phyloP scores from a whole-genome alignment of 176 grass and related monocot genomes.

The Bonia amplexicaulis region DNA sequence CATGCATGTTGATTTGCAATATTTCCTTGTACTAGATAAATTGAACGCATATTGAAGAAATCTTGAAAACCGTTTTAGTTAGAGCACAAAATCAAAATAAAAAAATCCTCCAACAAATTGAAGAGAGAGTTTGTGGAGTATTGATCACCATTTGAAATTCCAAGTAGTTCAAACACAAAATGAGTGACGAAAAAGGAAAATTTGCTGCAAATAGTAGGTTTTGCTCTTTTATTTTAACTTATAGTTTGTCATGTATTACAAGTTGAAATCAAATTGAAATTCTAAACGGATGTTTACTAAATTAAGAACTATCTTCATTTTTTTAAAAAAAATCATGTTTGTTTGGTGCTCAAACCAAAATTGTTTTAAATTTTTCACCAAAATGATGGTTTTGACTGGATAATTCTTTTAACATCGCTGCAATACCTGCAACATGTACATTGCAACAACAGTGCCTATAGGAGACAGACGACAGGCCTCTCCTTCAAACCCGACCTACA shows the following conservation, averaged over 20 bases:
- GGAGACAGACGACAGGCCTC: background rate
- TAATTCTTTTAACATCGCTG: background rate
- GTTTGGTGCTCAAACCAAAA: background rate
- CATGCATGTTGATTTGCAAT: too few relatives aligned
- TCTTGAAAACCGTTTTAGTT: too few relatives aligned
- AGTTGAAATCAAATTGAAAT: background rate
- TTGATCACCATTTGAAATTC: too few relatives aligned
- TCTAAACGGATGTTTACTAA: background rate
- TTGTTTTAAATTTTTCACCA: background rate
- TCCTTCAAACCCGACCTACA: background rate
- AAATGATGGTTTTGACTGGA: background rate
- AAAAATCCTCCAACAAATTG: too few relatives aligned
- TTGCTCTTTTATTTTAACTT: too few relatives aligned
- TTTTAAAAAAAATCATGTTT: background rate
- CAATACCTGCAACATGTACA: background rate
- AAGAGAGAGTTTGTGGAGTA: too few relatives aligned
- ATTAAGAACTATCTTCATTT: background rate
- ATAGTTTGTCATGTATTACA: background rate
- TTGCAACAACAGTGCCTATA: background rate
- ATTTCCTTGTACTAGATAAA: too few relatives aligned
- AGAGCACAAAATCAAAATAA: too few relatives aligned
- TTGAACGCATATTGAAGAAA: too few relatives aligned
- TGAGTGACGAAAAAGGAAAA: too few relatives aligned
- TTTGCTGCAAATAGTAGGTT: too few relatives aligned
- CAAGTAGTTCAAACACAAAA: too few relatives aligned